These are phyloP conservation scores for Ligustrum vulgare DNA, from an alignment of 257 asterid genomes.

Conservation along the genomic window DNA sequence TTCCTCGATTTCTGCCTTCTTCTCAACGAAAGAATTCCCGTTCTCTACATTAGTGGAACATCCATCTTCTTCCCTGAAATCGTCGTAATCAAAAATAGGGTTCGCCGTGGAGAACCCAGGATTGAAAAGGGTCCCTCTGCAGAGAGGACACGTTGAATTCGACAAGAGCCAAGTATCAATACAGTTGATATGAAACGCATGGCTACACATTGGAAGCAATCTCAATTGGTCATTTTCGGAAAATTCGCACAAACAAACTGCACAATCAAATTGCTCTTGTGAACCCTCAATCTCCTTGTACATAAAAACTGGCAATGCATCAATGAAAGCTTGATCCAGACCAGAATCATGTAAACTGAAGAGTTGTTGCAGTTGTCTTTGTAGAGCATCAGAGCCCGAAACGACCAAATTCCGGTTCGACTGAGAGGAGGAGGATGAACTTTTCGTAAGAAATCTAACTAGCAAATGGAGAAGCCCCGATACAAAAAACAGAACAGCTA, in stretches of 20 bases:
- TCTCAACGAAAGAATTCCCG: constrained; percentile 18
- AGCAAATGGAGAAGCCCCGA: constrained; percentile 43
- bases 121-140: constrained; percentile 40
- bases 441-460: constrained; percentile 37
- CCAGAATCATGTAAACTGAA: constrained; percentile 53
- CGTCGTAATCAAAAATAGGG: constrained; percentile 36
- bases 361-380: constrained; percentile 57
- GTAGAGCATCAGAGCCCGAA: constrained; percentile 41
- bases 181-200: constrained; percentile 52
- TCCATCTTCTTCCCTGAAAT: constrained; percentile 32
- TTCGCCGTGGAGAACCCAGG: constrained; percentile 28
- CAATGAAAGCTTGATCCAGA: constrained; percentile 51
- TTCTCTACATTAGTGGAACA: constrained; percentile 21
- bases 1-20: constrained; percentile 36
- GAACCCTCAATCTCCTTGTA: constrained; percentile 48
- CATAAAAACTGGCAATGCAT: constrained; percentile 48
- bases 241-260: constrained; percentile 56
- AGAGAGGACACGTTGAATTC: constrained; percentile 52
- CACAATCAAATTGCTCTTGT: constrained; percentile 51
- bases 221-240: constrained; percentile 39
- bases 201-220: constrained; percentile 50
- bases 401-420: constrained; percentile 27
- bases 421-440: constrained; percentile 27
- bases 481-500: constrained; percentile 43
- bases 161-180: constrained; percentile 58